Conservation (phyloP, 169 alveolate species). For the Eimeria necatrix region DNA sequence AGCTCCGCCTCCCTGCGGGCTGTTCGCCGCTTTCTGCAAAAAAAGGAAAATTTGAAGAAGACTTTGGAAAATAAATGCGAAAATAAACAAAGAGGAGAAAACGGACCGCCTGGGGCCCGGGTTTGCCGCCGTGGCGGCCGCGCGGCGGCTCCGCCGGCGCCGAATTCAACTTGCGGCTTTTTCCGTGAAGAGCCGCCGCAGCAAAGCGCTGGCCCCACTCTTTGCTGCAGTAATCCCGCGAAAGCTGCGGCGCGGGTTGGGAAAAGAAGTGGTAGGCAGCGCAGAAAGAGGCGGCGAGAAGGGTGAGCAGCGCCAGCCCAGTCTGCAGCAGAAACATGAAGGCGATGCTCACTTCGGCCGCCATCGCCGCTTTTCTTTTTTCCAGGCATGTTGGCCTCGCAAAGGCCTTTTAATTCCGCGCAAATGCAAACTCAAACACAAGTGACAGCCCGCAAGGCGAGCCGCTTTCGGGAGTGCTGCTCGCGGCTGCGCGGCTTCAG, state of each 20-base stretch:
- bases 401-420: background rate
- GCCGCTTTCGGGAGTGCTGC: background rate
- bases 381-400: background rate
- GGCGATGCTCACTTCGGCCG: conserved; percentile 36
- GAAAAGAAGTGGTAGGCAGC: background rate
- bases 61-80: background rate
- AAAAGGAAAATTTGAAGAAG: too few species aligned
- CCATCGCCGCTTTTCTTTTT: conserved; percentile 12
- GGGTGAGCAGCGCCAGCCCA: conserved; percentile 29
- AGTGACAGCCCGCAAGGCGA: background rate
- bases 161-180: too few species aligned
- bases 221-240: too few species aligned
- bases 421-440: background rate
- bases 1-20: too few species aligned
- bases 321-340: conserved; percentile 50
- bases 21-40: too few species aligned
- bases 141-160: background rate
- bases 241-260: background rate
- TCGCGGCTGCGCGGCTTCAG: background rate
- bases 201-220: background rate
- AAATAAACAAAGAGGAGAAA: background rate
- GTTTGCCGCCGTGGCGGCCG: background rate
- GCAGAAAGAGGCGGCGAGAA: conserved; percentile 52
- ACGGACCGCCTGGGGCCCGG: background rate
- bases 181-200: too few species aligned